phyloP scores from a whole-genome alignment of 257 asterid genomes.

The Solanum bukasovii region DNA sequence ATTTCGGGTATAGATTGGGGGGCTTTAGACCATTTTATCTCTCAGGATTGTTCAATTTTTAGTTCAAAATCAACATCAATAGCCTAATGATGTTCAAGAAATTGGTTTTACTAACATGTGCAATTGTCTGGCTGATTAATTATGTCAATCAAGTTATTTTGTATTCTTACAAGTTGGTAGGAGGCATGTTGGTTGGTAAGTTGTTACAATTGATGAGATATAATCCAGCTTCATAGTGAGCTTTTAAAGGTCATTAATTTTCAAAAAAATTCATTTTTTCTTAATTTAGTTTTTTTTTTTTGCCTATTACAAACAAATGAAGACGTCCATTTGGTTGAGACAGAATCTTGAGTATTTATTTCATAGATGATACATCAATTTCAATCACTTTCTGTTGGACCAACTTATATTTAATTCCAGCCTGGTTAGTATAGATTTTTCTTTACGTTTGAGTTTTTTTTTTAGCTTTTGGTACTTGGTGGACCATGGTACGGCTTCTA shows the following conservation, averaged over 20 bases:
- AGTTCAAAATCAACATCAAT: not conserved
- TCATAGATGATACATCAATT: not conserved
- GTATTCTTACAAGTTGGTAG: slow-evolving; percentile 31
- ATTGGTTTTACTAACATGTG: slow-evolving; percentile 6
- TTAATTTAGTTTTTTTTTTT: not conserved
- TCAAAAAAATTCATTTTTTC: not conserved
- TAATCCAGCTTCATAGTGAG: not conserved
- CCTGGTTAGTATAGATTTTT: not conserved
- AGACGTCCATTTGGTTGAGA: not conserved
- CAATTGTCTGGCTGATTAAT: not conserved
- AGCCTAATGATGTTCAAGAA: not conserved
- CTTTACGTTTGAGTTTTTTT: not conserved
- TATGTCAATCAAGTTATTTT: not conserved
- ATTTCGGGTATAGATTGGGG: too few species aligned
- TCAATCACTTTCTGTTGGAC: slow-evolving; percentile 2
- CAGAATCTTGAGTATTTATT: not conserved
- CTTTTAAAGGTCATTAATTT: not conserved
- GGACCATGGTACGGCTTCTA: not conserved
- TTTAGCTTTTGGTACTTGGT: not conserved
- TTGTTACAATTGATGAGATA: slow-evolving; percentile 11
- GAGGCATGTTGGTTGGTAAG: slow-evolving; percentile 44
- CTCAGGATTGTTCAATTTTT: not conserved
- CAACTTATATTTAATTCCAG: not conserved
- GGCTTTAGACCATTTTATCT: too few species aligned
- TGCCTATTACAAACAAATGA: not conserved